Percentiles rank a stretch among this genome's conserved stretches.
phyloP scores from a whole-genome alignment of 2,329 filamentous ascomycete species.

The Setomelanomma holmii region DNA sequence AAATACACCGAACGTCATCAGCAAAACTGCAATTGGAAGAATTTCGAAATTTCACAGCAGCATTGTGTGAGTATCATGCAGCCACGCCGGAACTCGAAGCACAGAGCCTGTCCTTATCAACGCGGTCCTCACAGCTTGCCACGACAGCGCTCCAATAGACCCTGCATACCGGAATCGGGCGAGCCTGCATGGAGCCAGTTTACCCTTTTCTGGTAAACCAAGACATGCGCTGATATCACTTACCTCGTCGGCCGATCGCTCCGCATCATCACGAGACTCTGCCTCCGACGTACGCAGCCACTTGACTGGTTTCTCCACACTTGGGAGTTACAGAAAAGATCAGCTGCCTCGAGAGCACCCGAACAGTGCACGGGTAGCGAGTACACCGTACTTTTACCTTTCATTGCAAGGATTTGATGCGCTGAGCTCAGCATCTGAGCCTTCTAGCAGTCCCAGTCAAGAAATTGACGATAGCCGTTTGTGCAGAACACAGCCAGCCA shows the following conservation, averaged over 20 bases:
- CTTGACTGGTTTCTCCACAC: not conserved
- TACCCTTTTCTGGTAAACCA: not conserved
- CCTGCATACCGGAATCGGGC: not conserved
- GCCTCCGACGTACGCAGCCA: not conserved
- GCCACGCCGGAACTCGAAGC: not conserved
- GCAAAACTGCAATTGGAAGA: too few relatives aligned
- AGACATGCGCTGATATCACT: not conserved
- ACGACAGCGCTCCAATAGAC: not conserved
- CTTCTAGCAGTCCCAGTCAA: not conserved
- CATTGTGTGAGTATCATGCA: not conserved
- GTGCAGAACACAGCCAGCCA: too few relatives aligned
- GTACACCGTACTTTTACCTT: not conserved
- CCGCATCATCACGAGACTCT: conserved; percentile 1
- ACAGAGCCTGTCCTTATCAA: not conserved
- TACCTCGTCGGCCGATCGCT: not conserved
- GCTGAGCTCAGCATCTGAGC: conserved; percentile 1
- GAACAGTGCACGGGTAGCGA: not conserved
- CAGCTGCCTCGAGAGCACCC: not conserved
- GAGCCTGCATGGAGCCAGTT: not conserved
- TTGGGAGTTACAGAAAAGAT: not conserved
- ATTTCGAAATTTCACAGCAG: too few relatives aligned
- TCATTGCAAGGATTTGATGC: not conserved
- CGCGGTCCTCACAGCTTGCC: not conserved
- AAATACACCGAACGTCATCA: not conserved
- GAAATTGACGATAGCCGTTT: not conserved